Conservation (phyloP, 2,329 filamentous ascomycete species). For the Catunica adiposa region DNA sequence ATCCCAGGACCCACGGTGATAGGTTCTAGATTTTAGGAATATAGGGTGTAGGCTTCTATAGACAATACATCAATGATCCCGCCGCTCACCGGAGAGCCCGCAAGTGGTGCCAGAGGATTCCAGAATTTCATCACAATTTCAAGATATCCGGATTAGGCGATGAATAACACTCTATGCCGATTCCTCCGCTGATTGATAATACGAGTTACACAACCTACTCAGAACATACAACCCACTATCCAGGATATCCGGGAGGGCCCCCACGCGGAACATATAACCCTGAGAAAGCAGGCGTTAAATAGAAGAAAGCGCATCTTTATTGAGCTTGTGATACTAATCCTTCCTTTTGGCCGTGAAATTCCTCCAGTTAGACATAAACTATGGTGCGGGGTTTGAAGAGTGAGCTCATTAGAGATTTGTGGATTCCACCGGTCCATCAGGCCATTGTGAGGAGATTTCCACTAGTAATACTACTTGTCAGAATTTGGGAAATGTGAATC, state of each 20-base stretch:
- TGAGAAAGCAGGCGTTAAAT: background rate
- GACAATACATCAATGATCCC: background rate
- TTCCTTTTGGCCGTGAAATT: background rate
- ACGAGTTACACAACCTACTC: background rate
- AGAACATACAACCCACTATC: background rate
- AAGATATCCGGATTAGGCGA: background rate
- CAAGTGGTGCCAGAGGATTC: background rate
- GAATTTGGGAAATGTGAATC: too few species aligned
- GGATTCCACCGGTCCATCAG: background rate
- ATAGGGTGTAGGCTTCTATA: background rate
- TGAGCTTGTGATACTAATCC: background rate
- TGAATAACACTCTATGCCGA: background rate
- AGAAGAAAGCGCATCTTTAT: background rate
- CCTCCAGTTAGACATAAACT: too few species aligned
- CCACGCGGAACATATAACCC: background rate
- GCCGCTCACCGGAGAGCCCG: background rate
- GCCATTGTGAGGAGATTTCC: background rate
- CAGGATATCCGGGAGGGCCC: background rate
- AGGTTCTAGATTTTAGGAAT: too few species aligned
- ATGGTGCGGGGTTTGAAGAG: too few species aligned
- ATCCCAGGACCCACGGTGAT: background rate
- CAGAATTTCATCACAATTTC: background rate
- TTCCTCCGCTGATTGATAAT: slow-evolving; percentile 1
- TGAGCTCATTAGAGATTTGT: background rate
- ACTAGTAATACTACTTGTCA: background rate